Evolutionary conservation across 2,329 filamentous ascomycete species (phyloP).

Genomic region (Epichloe brachyelytri): DNA sequence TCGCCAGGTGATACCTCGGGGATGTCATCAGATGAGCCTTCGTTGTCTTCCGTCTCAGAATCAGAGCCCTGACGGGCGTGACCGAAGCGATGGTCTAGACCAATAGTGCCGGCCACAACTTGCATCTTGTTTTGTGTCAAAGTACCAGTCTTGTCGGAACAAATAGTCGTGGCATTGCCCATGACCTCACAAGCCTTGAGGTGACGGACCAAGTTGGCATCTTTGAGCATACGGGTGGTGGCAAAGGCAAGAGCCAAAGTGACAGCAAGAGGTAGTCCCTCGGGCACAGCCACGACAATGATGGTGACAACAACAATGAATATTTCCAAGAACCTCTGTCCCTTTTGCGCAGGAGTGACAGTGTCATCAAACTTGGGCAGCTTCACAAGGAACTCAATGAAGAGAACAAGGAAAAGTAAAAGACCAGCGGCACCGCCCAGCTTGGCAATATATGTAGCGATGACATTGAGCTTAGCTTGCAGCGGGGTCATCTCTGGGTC

Average conservation of each 20-base stretch:
- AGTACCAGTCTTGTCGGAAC: constrained; percentile 56
- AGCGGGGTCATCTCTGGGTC: constrained; percentile 64
- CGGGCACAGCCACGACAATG: constrained; percentile 67
- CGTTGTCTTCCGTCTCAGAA: constrained; percentile 13
- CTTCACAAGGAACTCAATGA: constrained; percentile 71
- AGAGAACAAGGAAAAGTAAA: constrained; percentile 68
- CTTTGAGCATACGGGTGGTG: constrained; percentile 63
- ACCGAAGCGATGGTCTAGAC: constrained; percentile 42
- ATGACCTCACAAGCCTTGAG: constrained; percentile 70
- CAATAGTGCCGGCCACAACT: constrained; percentile 47
- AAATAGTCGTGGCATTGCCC: constrained; percentile 63
- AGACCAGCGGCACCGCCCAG: constrained; percentile 65
- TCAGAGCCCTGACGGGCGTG: constrained; percentile 18
- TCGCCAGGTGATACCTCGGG: constrained; percentile 31
- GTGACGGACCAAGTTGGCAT: constrained; percentile 65
- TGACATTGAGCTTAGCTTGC: constrained; percentile 61
- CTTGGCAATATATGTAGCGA: constrained; percentile 68
- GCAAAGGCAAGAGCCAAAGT: constrained; percentile 66
- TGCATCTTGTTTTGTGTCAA: constrained; percentile 59
- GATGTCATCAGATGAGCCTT: constrained; percentile 15
- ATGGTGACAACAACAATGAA: constrained; percentile 70
- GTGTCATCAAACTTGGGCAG: constrained; percentile 38
- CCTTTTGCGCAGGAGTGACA: constrained; percentile 55
- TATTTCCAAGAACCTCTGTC: constrained; percentile 63
- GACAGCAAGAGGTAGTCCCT: constrained; percentile 66